Evolutionary conservation across 2,329 filamentous ascomycete species (phyloP).

Genomic region (Arthroderma uncinatum): DNA sequence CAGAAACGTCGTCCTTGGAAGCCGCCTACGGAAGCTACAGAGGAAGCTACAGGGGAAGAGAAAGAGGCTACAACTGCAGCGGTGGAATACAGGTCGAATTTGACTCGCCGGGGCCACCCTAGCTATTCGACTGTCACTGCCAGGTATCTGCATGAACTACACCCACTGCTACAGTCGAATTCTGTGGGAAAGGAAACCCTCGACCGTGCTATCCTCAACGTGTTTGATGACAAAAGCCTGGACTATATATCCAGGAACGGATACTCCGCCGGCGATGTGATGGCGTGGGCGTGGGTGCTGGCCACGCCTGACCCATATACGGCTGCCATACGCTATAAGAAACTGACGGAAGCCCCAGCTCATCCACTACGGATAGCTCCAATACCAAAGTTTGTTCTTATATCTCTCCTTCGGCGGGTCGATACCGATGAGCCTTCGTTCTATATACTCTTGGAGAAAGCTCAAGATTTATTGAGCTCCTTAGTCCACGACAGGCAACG

Average conservation of each 20-base stretch:
- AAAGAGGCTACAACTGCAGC: neutral
- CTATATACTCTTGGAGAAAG: constrained; percentile 33
- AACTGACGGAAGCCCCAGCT: constrained; percentile 12
- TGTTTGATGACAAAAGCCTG: constrained; percentile 25
- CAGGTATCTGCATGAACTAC: constrained; percentile 29
- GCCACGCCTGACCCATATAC: constrained; percentile 26
- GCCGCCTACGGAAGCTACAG: neutral
- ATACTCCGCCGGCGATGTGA: constrained; percentile 32
- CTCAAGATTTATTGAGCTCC: constrained; percentile 18
- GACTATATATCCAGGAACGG: constrained; percentile 24
- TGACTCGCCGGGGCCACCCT: neutral
- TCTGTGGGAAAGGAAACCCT: neutral
- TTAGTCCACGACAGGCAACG: neutral
- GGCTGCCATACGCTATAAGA: constrained; percentile 29
- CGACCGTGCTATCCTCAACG: constrained; percentile 18
- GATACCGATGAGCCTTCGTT: constrained; percentile 34
- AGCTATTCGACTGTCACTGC: constrained; percentile 23
- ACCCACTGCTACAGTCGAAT: constrained; percentile 20
- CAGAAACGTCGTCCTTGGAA: neutral
- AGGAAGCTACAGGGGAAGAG: neutral
- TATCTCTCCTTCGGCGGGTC: constrained; percentile 37
- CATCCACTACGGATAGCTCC: no score
- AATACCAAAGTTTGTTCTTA: constrained; percentile 40
- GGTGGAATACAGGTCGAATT: neutral
- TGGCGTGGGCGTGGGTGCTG: constrained; percentile 39